phyloP scores from a whole-genome alignment of 1,284 basidiomycete genomes.

The Apiotrichum akiyoshidainum region DNA sequence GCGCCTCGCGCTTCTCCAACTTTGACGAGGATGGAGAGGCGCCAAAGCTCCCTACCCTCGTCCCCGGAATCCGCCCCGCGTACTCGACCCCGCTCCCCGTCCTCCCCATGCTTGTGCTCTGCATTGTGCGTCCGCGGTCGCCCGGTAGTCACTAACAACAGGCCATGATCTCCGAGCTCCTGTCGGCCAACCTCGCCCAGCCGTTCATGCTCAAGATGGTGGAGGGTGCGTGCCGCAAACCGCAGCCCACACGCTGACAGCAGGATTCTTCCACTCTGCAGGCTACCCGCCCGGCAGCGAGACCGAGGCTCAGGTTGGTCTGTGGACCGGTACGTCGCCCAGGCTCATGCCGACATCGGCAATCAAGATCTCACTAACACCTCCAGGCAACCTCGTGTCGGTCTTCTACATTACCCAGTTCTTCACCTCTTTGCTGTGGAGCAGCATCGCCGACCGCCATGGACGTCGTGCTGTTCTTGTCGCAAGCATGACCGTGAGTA shows the following conservation, averaged over 20 bases:
- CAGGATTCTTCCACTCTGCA: conserved; percentile 39
- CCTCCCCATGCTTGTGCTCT: conserved; percentile 86
- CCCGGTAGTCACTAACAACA: conserved; percentile 39
- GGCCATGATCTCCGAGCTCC: conserved; percentile 89
- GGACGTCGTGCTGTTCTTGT: conserved; percentile 81
- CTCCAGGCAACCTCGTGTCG: conserved; percentile 50
- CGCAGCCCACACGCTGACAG: neutral
- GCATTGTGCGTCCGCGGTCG: conserved; percentile 62
- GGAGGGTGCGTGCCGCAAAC: conserved; percentile 58
- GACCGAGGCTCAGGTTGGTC: conserved; percentile 46
- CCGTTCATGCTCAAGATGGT: conserved; percentile 92
- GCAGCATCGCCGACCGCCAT: conserved; percentile 86
- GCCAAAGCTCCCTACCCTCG: conserved; percentile 45
- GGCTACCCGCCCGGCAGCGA: conserved; percentile 37
- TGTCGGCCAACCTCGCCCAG: conserved; percentile 84
- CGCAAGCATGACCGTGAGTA: conserved; percentile 77
- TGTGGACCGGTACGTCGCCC: conserved; percentile 45
- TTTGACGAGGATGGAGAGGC: conserved; percentile 27
- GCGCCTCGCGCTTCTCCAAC: conserved; percentile 9
- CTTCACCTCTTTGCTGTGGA: conserved; percentile 87
- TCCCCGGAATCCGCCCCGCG: conserved; percentile 50
- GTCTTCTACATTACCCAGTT: conserved; percentile 62
- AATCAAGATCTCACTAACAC: conserved; percentile 10
- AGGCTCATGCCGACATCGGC: neutral
- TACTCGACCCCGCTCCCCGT: conserved; percentile 71